A percentile compares a stretch with the other conserved stretches of the same genome.
Evolutionary conservation across 2,329 filamentous ascomycete species (phyloP).

Genomic region (Pyrenochaeta sp.): DNA sequence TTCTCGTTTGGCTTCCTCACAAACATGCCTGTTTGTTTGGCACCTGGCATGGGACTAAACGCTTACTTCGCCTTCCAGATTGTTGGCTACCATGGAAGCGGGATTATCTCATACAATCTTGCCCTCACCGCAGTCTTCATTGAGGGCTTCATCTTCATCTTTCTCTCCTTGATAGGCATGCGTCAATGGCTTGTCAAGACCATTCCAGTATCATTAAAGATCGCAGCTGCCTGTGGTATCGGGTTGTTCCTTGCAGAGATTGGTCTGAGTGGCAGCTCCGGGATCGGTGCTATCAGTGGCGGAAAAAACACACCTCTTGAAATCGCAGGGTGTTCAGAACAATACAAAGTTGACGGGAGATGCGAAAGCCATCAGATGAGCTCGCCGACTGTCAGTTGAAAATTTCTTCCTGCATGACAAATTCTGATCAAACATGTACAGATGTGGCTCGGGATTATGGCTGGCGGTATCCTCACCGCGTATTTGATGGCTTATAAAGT

Average conservation of each 20-base stretch:
- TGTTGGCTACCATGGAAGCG: slow-evolving; percentile 78
- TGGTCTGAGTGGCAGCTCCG: slow-evolving; percentile 79
- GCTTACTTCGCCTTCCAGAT: slow-evolving; percentile 87
- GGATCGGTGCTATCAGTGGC: slow-evolving; percentile 80
- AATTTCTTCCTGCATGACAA: not conserved
- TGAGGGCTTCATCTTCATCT: slow-evolving; percentile 86
- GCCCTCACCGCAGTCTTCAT: slow-evolving; percentile 88
- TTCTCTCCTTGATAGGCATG: slow-evolving; percentile 78
- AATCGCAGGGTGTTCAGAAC: slow-evolving; percentile 75
- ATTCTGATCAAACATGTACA: slow-evolving; percentile 22
- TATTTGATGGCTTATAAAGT: slow-evolving; percentile 85
- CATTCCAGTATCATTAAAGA: slow-evolving; percentile 84
- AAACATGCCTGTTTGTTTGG: slow-evolving; percentile 67
- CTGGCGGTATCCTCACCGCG: slow-evolving; percentile 80
- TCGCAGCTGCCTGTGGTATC: slow-evolving; percentile 85
- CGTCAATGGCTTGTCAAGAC: slow-evolving; percentile 87
- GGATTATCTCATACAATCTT: slow-evolving; percentile 75
- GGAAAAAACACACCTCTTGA: slow-evolving; percentile 70
- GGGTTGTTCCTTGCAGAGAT: slow-evolving; percentile 81
- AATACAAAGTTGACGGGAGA: slow-evolving; percentile 61
- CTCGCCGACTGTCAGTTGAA: slow-evolving; percentile 65
- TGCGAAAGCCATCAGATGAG: slow-evolving; percentile 81
- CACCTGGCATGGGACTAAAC: slow-evolving; percentile 66
- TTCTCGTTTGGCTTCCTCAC: slow-evolving; percentile 84
- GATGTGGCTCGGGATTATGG: slow-evolving; percentile 90